These are phyloP conservation scores for Botrytis sinoallii DNA, from an alignment of 2,329 filamentous ascomycete species.

Conservation along the genomic window DNA sequence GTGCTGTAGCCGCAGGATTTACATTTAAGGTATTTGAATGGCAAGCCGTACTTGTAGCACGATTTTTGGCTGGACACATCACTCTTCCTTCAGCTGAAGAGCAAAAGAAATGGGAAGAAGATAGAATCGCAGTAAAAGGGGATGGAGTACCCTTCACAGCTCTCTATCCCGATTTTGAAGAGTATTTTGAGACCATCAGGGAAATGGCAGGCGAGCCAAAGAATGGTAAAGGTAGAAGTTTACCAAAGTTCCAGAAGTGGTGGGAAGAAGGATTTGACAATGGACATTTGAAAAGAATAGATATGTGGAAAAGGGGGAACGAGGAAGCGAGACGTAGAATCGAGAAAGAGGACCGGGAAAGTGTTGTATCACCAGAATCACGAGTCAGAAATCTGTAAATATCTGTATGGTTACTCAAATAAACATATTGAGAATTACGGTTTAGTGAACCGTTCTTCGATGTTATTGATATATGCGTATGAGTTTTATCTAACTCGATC, in stretches of 20 bases:
- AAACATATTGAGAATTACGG: not conserved
- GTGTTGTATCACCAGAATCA: not conserved
- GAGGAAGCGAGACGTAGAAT: slow-evolving; percentile 37
- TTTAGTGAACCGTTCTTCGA: not conserved
- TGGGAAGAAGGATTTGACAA: slow-evolving; percentile 52
- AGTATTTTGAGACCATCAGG: slow-evolving; percentile 60
- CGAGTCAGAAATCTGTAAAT: not conserved
- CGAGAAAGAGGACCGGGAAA: slow-evolving; percentile 7
- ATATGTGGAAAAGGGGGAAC: slow-evolving; percentile 56
- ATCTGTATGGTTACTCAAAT: not conserved
- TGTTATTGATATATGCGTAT: not conserved
- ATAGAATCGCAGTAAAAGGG: slow-evolving; percentile 51
- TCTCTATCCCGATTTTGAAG: slow-evolving; percentile 59
- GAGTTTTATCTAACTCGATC: not conserved
- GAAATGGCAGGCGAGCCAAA: slow-evolving; percentile 47
- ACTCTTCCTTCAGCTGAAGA: slow-evolving; percentile 48
- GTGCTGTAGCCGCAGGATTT: slow-evolving; percentile 54
- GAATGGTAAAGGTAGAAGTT: slow-evolving; percentile 44
- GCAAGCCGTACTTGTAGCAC: slow-evolving; percentile 61
- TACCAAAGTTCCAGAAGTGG: slow-evolving; percentile 45
- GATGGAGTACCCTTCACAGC: slow-evolving; percentile 56
- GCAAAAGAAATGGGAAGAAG: slow-evolving; percentile 55
- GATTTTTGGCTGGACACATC: slow-evolving; percentile 54
- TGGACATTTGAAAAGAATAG: slow-evolving; percentile 54
- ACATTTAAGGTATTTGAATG: slow-evolving; percentile 70